Percentiles rank a stretch among this genome's conserved stretches.
These are phyloP conservation scores for Candida smagusa DNA, from an alignment of 1,139 yeast species.

Conservation along the genomic window DNA sequence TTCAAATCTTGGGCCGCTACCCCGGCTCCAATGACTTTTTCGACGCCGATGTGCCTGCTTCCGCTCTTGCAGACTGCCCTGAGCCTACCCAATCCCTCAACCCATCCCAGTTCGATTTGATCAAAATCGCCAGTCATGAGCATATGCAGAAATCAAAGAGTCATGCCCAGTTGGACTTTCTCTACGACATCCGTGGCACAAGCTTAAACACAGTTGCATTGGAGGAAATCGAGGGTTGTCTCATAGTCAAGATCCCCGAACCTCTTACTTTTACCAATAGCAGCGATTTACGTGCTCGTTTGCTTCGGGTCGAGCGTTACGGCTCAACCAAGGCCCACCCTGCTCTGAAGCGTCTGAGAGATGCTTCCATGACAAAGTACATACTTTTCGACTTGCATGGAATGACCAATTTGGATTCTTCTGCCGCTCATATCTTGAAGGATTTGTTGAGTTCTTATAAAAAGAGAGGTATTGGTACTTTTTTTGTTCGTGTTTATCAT, in stretches of 20 bases:
- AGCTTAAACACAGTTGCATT: conserved; percentile 39
- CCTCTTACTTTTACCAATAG: conserved; percentile 91
- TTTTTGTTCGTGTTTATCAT: conserved; percentile 62
- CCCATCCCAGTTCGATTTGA: conserved; percentile 4
- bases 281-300: conserved; percentile 72
- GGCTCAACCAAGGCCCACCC: conserved; percentile 88
- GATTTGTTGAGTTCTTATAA: conserved; percentile 58
- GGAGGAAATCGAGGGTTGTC: conserved; percentile 81
- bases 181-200: conserved; percentile 36
- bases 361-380: conserved; percentile 54
- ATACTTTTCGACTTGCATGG: conserved; percentile 84
- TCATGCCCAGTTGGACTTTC: conserved; percentile 26
- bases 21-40: conserved; percentile 76
- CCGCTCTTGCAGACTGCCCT: conserved; percentile 2
- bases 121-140: conserved; percentile 7
- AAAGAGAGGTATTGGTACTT: conserved; percentile 55
- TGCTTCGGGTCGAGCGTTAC: conserved; percentile 75
- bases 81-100: background rate
- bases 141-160: conserved; percentile 6
- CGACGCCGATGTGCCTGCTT: conserved; percentile 61
- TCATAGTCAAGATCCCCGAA: conserved; percentile 86
- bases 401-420: conserved; percentile 82
- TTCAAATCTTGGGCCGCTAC: conserved; percentile 81
- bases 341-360: conserved; percentile 58
- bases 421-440: conserved; percentile 74